Base-by-base conservation (phyloP, 2,329 filamentous ascomycete species). In the Lasiodiplodia sp. region DNA sequence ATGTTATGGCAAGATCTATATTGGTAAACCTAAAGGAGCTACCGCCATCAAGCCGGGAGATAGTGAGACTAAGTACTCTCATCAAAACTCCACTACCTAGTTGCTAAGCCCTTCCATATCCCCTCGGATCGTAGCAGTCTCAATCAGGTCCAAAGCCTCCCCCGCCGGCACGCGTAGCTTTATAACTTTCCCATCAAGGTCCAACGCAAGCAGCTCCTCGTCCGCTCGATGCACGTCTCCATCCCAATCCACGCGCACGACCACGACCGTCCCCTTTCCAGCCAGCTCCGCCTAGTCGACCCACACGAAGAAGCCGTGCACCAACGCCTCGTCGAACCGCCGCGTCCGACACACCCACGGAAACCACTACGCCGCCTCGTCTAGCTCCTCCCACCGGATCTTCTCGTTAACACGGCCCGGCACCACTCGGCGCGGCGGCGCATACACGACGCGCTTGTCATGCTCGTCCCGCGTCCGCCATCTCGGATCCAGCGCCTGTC, bases 231-330 rank as follows among this genome's bases (percentile, higher is more conserved):
- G 7, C 8, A 53, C 51, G 23, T 53, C 51, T 11, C 23, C 51
- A 53, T 53, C n/a, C 51, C 51, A 53, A 28, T 53, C 51, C n/a
- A 53, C 21, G 21, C 51, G 8, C n/a, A 53, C 51, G 6, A 53
- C 21, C 23, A 53, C 8, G 21, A 53, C 51, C 4, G 25, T 25
- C 3, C 51, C 10, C 51, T 53, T 16, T 23, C 8, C 23, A 14
- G 23, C 51, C 51, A 21, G 23, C n/a, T 53, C 23, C n/a, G 12
- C 21, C 7, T 53, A 4, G 16, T 53, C 51, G 8, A 53, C 21
- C 21, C 51, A 53, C 12, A 53, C 51, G 16, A 53, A 53, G 28
- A 25, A 53, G 8, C 21, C 16, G 21, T 23, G 7, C 7, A 16
- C 23, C 1, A 53, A 53, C 12, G 8, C 28, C 51, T 25, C 51